Evolutionary conservation across 2,329 filamentous ascomycete genomes (phyloP).

Genomic region (Xylaria sp.): DNA sequence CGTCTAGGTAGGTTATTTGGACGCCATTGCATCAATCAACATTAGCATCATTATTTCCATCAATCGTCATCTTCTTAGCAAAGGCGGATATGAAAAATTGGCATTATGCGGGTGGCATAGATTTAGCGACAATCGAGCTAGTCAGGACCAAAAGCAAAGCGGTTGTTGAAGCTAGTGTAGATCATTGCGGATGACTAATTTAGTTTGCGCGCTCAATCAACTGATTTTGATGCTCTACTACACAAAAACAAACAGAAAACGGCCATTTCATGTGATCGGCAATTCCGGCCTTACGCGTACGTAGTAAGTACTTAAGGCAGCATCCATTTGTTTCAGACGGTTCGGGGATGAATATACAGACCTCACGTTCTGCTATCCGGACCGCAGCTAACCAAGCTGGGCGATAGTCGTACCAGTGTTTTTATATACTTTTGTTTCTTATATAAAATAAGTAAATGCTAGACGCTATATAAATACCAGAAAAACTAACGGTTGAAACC

Average conservation of each 20-base stretch:
- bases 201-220: background rate
- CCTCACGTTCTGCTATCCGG: too few relatives aligned
- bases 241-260: background rate
- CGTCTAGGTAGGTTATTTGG: background rate
- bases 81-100: background rate
- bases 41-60: background rate
- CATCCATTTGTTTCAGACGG: background rate
- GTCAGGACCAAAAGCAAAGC: background rate
- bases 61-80: background rate
- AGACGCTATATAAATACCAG: too few relatives aligned
- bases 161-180: background rate
- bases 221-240: background rate
- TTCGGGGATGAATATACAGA: too few relatives aligned
- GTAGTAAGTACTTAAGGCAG: too few relatives aligned
- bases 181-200: background rate
- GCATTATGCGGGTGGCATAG: background rate
- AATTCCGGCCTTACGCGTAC: background rate
- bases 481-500: too few relatives aligned
- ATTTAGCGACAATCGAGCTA: background rate
- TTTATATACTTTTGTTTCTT: too few relatives aligned
- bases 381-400: too few relatives aligned
- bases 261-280: background rate
- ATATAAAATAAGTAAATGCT: too few relatives aligned
- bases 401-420: too few relatives aligned
- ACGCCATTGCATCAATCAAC: background rate